These are phyloP conservation scores for Pyronema domesticum DNA, from an alignment of 495 filamentous ascomycete species.

Conservation along the genomic window DNA sequence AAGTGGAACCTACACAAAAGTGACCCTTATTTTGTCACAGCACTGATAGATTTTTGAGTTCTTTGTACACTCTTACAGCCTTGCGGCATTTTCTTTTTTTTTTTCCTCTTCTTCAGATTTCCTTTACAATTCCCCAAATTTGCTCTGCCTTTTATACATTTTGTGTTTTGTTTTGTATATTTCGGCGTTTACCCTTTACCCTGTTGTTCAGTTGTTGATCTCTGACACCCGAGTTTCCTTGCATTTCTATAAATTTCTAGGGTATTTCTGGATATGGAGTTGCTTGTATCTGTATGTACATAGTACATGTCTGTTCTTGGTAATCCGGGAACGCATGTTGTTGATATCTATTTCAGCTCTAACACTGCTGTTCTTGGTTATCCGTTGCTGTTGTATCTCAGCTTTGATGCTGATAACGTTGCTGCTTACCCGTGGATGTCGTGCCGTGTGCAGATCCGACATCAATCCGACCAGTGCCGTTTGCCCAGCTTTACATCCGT, in stretches of 20 bases:
- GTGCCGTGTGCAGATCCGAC: constrained; percentile 9
- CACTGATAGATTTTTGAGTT: too few species aligned
- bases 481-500: too few species aligned
- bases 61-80: not conserved
- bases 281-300: not conserved
- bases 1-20: not conserved
- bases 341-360: not conserved
- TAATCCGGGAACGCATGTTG: too few species aligned
- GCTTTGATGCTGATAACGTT: constrained; percentile 5
- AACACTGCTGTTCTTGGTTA: too few species aligned
- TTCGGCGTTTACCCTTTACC: not conserved
- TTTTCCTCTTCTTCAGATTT: constrained; percentile 21
- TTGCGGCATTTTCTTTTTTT: constrained; percentile 10
- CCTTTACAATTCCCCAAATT: not conserved
- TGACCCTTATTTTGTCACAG: not conserved
- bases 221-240: not conserved
- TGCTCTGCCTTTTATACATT: not conserved
- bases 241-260: not conserved
- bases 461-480: too few species aligned
- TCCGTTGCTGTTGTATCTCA: too few species aligned
- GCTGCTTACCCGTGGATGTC: constrained; percentile 9
- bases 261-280: not conserved
- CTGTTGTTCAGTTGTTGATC: not conserved
- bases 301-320: too few species aligned
- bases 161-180: not conserved